Evolutionary conservation across 169 alveolate genomes (phyloP).

Genomic region (Eimeria falciformis): DNA sequence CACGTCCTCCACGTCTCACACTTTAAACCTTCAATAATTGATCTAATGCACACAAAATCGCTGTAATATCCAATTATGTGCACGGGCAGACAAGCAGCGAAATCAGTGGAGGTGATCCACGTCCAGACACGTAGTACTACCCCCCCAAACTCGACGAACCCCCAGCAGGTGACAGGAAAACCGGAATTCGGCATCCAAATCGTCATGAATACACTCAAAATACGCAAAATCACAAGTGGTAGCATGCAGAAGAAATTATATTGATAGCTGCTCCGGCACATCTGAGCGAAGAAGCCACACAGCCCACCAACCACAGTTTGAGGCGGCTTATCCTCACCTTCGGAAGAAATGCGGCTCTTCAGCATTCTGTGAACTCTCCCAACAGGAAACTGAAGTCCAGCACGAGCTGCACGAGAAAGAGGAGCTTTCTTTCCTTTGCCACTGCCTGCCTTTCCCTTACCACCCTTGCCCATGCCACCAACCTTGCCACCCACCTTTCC

Average conservation of each 20-base stretch:
- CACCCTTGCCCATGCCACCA: slow-evolving; percentile 81
- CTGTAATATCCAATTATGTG: too few species aligned
- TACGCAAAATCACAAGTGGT: background rate
- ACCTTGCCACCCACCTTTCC: slow-evolving; percentile 83
- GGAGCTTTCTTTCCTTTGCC: slow-evolving; percentile 95
- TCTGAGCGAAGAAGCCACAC: background rate
- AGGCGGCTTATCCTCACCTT: slow-evolving; percentile 90
- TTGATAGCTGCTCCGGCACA: background rate
- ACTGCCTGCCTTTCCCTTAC: slow-evolving; percentile 78
- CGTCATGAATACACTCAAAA: background rate
- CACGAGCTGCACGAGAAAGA: slow-evolving; percentile 98
- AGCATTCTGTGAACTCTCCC: slow-evolving; percentile 99
- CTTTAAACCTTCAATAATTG: too few species aligned
- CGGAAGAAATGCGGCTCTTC: slow-evolving; percentile 97
- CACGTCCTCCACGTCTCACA: too few species aligned
- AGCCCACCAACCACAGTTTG: too few species aligned
- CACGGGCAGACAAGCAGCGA: background rate
- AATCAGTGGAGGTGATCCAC: background rate
- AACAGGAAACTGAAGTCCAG: slow-evolving; percentile 99
- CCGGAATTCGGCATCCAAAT: too few species aligned
- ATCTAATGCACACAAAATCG: too few species aligned
- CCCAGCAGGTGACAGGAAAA: background rate
- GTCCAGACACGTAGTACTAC: slow-evolving; percentile 49
- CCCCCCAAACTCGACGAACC: background rate
- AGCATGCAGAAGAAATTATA: background rate